Evolutionary conservation across 2,329 filamentous ascomycete genomes (phyloP), one percentile per base, ranked within the genome.

Genomic region (Sarocladiaceae sp.): DNA sequence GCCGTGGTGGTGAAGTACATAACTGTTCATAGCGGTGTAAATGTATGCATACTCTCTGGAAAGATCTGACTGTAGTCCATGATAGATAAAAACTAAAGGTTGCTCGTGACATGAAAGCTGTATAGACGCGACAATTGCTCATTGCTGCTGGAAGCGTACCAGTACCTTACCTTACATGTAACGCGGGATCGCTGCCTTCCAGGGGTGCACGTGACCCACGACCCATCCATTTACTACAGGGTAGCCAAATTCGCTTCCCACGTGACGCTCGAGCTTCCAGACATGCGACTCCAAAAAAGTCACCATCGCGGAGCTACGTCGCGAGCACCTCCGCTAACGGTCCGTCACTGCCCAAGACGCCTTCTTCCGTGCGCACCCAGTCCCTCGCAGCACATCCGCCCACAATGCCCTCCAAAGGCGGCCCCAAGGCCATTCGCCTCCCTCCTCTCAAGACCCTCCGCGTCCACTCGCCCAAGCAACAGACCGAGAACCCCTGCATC

Each of bases 401-500:
- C 57, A 59, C 37, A 49, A 76, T 76, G 70, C 59, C 68, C 53
- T 13, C 37, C 37, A n/a, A n/a, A n/a, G 59, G 61, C 45, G 56
- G 58, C 44, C 66, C 69, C 50, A 76, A 71, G 51, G 68, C 75
- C 21, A 76, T 78, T 37, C 74, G 75, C 35, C 68, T 83, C 2
- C 75, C 77, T 47, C 78, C 78, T 2, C 62, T 82, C 48, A 70
- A 72, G 57, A 58, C 58, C 27, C 68, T 80, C 44, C 75, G 75
- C 49, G 74, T 80, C 49, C 69, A 70, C 55, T 64, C 73, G 48
- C 70, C 75, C 16, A 76, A 74, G 60, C 66, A 65, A 47, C 55
- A 64, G 51, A 58, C 65, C 43, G 63, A 70, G 48, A 75, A 75
- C 52, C 74, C 75, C 5, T 81, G 77, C 56, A 59, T 78, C 41